A percentile compares a stretch with the other conserved stretches of the same genome.
Conservation (phyloP, 2,329 filamentous ascomycete genomes). For the Curvularia sp. region DNA sequence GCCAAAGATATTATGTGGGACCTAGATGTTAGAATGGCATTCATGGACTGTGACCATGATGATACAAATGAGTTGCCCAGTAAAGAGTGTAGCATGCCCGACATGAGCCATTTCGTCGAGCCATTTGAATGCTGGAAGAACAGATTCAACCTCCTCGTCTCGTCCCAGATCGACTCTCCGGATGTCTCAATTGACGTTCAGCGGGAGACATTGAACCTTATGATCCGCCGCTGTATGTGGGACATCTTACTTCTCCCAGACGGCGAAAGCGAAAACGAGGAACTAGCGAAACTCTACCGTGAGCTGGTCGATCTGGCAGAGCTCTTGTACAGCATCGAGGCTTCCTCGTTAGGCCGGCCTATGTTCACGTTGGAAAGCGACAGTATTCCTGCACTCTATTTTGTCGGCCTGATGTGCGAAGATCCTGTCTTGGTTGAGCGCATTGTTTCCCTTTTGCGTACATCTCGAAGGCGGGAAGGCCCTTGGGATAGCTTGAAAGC, state of each 20-base stretch:
- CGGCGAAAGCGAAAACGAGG: background rate
- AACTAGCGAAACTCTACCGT: background rate
- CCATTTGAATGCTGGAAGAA: background rate
- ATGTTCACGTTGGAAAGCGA: constrained; percentile 12
- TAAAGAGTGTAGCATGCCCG: background rate
- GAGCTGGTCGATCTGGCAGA: constrained; percentile 6
- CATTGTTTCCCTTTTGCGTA: constrained; percentile 2
- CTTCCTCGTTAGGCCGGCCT: constrained; percentile 9
- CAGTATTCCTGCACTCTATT: constrained; percentile 5
- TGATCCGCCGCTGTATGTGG: background rate
- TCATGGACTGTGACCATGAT: background rate
- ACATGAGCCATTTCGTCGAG: background rate
- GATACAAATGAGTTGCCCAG: background rate
- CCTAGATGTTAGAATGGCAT: constrained; percentile 2
- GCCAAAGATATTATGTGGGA: constrained; percentile 5
- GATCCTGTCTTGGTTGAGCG: constrained; percentile 6
- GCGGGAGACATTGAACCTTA: background rate
- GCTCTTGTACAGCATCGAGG: constrained; percentile 6
- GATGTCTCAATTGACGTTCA: background rate
- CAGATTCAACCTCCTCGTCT: background rate
- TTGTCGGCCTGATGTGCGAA: constrained; percentile 1
- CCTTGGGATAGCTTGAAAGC: constrained; percentile 10
- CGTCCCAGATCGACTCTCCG: background rate
- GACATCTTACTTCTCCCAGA: background rate
- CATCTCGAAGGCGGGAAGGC: constrained; percentile 7